Base-by-base conservation (phyloP, 257 asterid species). In the Nicotiana otophora region DNA sequence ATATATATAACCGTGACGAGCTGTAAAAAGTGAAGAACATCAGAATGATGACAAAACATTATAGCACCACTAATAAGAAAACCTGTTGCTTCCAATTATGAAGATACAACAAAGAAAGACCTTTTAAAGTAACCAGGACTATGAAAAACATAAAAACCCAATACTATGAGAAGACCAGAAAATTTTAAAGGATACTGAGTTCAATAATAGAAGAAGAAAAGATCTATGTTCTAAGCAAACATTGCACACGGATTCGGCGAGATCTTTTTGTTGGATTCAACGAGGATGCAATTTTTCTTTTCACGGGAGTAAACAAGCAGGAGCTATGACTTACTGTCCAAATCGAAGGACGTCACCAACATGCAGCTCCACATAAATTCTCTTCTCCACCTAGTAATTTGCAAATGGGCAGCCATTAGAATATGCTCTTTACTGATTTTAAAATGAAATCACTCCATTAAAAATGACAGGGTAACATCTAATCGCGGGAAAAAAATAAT, bases 291-390 rank as follows among this genome's bases (percentile, higher is more conserved):
- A 23, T 12, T 46, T 39, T 72, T 46, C 78, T 72, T 70, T 42
- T 70, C 12, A 14, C 2, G 79, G 23, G 61, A 81, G 26, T 8
- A 60, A 66, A 62, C 10, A 66, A 66, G 62, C 31, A 31, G 61
- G 54, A 66, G 78, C 57, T 4, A 66, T 51, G 79, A 89, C 99
- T 92, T 89, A 96, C 99, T 85, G 92, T 92, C 99, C 99, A 89
- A 96, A 96, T 80, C 97, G 96, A 83, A 96, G 87, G 84, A 96
- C 94, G 86, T 96, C 99, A 66, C 98, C 99, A 34, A 96, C 99
- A 70, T 88, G 98, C 88, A 96, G 90, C 82, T 92, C 97, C 88
- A 92, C 92, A 80, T 89, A 94, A 83, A 77, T 92, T 90, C 90
- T 93, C 89, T 91, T 89, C 88, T 88, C 87, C 62, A 96, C 97